These are phyloP conservation scores for Plasmodium chabaudi DNA, from an alignment of 169 alveolate species.

Conservation along the genomic window DNA sequence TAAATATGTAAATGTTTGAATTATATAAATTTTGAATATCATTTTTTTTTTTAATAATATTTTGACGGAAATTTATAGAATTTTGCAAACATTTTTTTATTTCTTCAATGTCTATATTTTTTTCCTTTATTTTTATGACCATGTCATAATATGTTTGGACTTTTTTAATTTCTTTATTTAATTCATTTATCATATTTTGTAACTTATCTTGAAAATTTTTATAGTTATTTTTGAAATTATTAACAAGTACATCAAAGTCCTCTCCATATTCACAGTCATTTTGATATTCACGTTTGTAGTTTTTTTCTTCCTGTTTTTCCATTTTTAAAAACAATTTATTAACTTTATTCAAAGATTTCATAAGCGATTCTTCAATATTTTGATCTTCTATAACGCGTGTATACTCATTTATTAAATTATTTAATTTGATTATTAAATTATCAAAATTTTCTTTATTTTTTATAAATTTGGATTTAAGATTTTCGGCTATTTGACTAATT, in stretches of 20 bases:
- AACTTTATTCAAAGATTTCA: neutral
- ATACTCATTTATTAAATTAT: constrained; percentile 17
- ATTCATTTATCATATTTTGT: constrained; percentile 16
- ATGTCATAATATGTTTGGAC: constrained; percentile 31
- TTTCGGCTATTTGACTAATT: neutral
- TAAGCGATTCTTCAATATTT: neutral
- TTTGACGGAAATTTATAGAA: constrained; percentile 14
- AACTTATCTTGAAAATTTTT: constrained; percentile 3
- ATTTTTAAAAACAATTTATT: constrained; percentile 4
- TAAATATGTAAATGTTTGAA: constrained; percentile 44
- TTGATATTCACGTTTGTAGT: neutral
- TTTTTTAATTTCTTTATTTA: constrained; percentile 43
- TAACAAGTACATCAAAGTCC: constrained; percentile 4
- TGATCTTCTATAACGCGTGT: neutral
- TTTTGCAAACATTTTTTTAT: constrained; percentile 7
- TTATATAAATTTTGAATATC: constrained; percentile 15
- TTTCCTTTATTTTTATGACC: constrained; percentile 11
- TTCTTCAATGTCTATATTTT: constrained; percentile 24
- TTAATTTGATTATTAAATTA: constrained; percentile 7
- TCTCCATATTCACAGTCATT: neutral
- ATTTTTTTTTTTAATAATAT: constrained; percentile 23
- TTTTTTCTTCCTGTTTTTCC: neutral
- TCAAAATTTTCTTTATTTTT: constrained; percentile 44
- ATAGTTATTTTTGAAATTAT: constrained; percentile 9
- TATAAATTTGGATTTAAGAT: constrained; percentile 8